phyloP scores from a whole-genome alignment of 371 early-diverging fungal genomes.

The Lichtheimia ramosa region DNA sequence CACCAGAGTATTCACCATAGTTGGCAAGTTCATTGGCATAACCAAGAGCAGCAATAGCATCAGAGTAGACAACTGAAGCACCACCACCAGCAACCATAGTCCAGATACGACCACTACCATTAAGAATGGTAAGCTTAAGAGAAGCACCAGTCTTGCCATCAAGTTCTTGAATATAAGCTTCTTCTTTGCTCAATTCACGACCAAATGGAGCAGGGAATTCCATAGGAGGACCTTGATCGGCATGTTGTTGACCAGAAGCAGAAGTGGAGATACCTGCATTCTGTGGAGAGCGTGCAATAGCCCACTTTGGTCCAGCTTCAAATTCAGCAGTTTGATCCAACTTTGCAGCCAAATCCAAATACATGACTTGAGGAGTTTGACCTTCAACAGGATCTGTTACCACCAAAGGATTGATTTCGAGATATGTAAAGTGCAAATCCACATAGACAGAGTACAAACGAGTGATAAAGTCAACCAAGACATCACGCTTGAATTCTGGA shows the following conservation, averaged over 20 bases:
- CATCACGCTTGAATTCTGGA: slow-evolving; percentile 76
- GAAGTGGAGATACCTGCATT: slow-evolving; percentile 47
- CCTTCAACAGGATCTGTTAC: slow-evolving; percentile 73
- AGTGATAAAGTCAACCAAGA: slow-evolving; percentile 86
- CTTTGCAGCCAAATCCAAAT: slow-evolving; percentile 96
- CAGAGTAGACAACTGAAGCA: slow-evolving; percentile 95
- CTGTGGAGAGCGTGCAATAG: slow-evolving; percentile 72
- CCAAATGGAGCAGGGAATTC: slow-evolving; percentile 99
- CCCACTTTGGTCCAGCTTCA: slow-evolving; percentile 92
- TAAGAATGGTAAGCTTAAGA: slow-evolving; percentile 94
- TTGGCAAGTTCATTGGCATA: slow-evolving; percentile 94
- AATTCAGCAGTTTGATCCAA: slow-evolving; percentile 98
- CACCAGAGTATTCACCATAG: slow-evolving; percentile 99
- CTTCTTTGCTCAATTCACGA: slow-evolving; percentile 93
- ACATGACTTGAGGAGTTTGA: slow-evolving; percentile 74
- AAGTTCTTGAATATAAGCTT: slow-evolving; percentile 95
- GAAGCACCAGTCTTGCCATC: slow-evolving; percentile 98
- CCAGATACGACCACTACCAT: slow-evolving; percentile 95
- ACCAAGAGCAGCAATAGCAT: slow-evolving; percentile 96
- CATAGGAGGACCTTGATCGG: slow-evolving; percentile 85
- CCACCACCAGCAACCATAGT: slow-evolving; percentile 99
- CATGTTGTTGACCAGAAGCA: slow-evolving; percentile 41
- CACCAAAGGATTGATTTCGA: slow-evolving; percentile 98
- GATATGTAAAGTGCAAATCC: slow-evolving; percentile 96
- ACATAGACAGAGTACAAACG: slow-evolving; percentile 93